A percentile compares a stretch with the other conserved stretches of the same genome.
These are phyloP conservation scores for Rhizopogon vulgaris DNA, from an alignment of 768 basidiomycete species.

Conservation along the genomic window DNA sequence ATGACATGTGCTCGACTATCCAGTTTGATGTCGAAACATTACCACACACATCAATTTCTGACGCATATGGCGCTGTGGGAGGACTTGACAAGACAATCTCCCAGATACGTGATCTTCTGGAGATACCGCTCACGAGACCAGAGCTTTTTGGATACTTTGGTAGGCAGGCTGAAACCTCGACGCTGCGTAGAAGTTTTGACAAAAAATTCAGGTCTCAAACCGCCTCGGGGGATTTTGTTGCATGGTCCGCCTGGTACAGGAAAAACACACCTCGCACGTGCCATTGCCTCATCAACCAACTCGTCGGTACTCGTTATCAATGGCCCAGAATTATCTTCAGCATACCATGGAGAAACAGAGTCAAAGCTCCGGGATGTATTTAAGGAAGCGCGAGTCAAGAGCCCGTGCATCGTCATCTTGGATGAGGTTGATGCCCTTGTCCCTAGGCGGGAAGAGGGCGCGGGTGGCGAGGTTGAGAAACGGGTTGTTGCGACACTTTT, in stretches of 20 bases:
- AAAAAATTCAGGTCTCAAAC: conserved; percentile 68
- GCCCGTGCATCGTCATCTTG: conserved; percentile 89
- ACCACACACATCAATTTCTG: conserved; percentile 33
- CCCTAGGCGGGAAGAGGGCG: conserved; percentile 82
- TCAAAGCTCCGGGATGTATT: conserved; percentile 87
- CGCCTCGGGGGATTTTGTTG: conserved; percentile 91
- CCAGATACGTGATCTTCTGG: conserved; percentile 79
- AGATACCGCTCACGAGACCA: conserved; percentile 80
- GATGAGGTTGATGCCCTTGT: conserved; percentile 97
- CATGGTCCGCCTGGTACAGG: conserved; percentile 97
- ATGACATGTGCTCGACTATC: conserved; percentile 14
- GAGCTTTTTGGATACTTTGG: conserved; percentile 76
- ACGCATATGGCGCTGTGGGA: conserved; percentile 81
- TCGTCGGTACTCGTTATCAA: conserved; percentile 91
- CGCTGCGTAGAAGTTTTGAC: conserved; percentile 1
- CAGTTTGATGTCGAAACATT: conserved; percentile 45
- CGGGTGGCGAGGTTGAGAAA: conserved; percentile 93
- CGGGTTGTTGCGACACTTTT: conserved; percentile 92
- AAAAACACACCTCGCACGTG: conserved; percentile 93
- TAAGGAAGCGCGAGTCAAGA: conserved; percentile 69
- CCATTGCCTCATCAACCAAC: conserved; percentile 82
- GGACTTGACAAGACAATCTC: conserved; percentile 85
- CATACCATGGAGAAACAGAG: conserved; percentile 97
- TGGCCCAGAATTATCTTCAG: conserved; percentile 91
- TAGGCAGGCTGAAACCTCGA: conserved; percentile 18